These are phyloP conservation scores for Xylaria scruposa DNA, from an alignment of 495 filamentous ascomycete species.

Conservation along the genomic window DNA sequence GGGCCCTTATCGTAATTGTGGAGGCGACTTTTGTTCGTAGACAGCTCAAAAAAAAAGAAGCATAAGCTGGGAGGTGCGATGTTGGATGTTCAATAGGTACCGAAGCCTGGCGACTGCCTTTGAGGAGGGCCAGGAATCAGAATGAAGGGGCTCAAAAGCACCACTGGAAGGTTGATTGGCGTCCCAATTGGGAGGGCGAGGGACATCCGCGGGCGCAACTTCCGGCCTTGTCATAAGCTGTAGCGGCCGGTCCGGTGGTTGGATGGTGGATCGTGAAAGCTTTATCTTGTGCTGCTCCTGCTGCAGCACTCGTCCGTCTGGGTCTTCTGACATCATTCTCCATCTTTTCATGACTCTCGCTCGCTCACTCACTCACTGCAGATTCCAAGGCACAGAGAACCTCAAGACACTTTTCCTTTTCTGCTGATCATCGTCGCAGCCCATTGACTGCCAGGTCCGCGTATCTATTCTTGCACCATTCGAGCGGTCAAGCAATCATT, in stretches of 20 bases:
- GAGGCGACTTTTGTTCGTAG: not conserved
- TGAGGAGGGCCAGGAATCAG: not conserved
- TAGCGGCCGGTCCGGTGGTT: not conserved
- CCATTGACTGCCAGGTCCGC: not conserved
- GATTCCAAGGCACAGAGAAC: not conserved
- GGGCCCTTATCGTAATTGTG: constrained; percentile 13
- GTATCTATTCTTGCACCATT: not conserved
- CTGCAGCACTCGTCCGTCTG: constrained; percentile 8
- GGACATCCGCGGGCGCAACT: not conserved
- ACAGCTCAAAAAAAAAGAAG: not conserved
- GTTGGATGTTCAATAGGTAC: not conserved
- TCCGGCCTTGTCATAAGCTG: not conserved
- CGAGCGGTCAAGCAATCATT: constrained; percentile 3
- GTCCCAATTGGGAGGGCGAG: not conserved
- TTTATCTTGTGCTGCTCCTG: not conserved
- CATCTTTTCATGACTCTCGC: constrained; percentile 27
- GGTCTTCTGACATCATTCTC: constrained; percentile 29
- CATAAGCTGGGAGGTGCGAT: not conserved
- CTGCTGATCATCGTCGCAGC: not conserved
- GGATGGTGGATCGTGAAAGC: constrained; percentile 26
- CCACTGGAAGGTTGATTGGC: not conserved
- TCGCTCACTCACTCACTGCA: not conserved
- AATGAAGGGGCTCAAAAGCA: not conserved
- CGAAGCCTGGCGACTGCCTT: not conserved
- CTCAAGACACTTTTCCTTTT: not conserved